Percentiles rank a stretch among this genome's conserved stretches.
These are phyloP conservation scores for Amylocystis lapponica DNA, from an alignment of 768 basidiomycete genomes.

Conservation along the genomic window DNA sequence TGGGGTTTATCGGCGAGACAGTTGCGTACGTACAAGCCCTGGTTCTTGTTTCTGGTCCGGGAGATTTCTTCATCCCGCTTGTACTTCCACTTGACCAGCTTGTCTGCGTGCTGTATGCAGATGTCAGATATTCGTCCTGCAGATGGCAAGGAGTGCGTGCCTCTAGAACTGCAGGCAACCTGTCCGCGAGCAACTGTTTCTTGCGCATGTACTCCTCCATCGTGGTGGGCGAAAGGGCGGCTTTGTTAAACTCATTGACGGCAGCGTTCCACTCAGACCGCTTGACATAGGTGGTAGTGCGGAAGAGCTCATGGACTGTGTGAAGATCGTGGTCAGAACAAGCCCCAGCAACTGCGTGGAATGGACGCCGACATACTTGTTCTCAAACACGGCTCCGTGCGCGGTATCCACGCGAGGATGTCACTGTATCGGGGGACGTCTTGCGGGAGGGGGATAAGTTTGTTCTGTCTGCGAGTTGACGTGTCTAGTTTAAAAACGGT, in stretches of 20 bases:
- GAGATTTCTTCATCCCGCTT: background rate
- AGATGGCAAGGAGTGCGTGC: too few species aligned
- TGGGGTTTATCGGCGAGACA: too few species aligned
- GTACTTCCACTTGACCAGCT: slow-evolving; percentile 9
- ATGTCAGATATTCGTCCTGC: background rate
- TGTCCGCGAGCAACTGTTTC: slow-evolving; percentile 8
- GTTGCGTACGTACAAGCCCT: too few species aligned
- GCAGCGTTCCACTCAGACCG: slow-evolving; percentile 11
- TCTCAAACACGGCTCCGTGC: background rate
- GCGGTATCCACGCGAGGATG: slow-evolving; percentile 11
- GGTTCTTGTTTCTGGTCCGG: too few species aligned
- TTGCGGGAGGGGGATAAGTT: too few species aligned
- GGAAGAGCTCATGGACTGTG: background rate
- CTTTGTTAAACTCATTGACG: slow-evolving; percentile 18
- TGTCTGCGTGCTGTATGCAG: background rate
- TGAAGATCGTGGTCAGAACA: background rate
- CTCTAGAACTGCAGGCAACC: slow-evolving; percentile 5
- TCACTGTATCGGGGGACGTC: slow-evolving; percentile 5
- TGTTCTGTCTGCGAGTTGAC: too few species aligned
- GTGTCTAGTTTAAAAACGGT: too few species aligned
- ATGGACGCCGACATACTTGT: background rate
- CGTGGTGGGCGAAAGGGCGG: slow-evolving; percentile 3
- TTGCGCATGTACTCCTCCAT: slow-evolving; percentile 7
- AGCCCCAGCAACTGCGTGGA: background rate
- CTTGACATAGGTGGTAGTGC: slow-evolving; percentile 1